Evolutionary conservation across 139 green algal species (phyloP), one percentile per base, ranked within the genome.

Genomic region (Chlamydomonas incerta): DNA sequence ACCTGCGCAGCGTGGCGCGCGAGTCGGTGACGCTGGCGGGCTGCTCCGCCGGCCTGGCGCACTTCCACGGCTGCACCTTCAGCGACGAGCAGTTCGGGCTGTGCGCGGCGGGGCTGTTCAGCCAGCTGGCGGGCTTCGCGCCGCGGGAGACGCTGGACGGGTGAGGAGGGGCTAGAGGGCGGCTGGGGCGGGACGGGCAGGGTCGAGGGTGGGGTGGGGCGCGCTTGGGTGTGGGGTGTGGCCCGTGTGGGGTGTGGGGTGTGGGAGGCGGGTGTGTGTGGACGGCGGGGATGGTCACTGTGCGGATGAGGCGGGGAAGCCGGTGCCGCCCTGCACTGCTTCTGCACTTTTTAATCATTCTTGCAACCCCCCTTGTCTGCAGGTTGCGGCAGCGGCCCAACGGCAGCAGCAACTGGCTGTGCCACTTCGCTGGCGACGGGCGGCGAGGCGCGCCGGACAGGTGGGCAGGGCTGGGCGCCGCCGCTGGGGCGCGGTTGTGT

Each of bases 21-120:
- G 66, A 85, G 67, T 17, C 21, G 9, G 66, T 85, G 8, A 57
- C 24, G 24, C 80, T 85, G 50, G 14, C 31, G 5, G 47, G 47
- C 2, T 17, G 69, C 31, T 24, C 23, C 10, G 50, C 31, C 28
- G 80, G 80, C 26, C 35, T 76, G 80, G 37, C 58, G 28, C n/a
- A 72, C n/a, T 85, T 77, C 80, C 68, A 60, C 66, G 80, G 80
- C n/a, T 85, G 80, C 80, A 85, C 80, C 65, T 85, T 85, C 26
- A 46, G 21, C 23, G 80, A 85, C 47, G 80, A 85, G 65, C 80
- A 85, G 50, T 85, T 75, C 28, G 80, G 66, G 66, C 80, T 85
- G 80, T 76, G 66, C 50, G 63, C 65, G 50, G 46, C 31, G 11
- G 80, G 80, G 33, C 50, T 85, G n/a, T 85, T 85, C 33, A 47